Base-by-base conservation (phyloP, 768 basidiomycete species). In the Boletus vinaceobasis region DNA sequence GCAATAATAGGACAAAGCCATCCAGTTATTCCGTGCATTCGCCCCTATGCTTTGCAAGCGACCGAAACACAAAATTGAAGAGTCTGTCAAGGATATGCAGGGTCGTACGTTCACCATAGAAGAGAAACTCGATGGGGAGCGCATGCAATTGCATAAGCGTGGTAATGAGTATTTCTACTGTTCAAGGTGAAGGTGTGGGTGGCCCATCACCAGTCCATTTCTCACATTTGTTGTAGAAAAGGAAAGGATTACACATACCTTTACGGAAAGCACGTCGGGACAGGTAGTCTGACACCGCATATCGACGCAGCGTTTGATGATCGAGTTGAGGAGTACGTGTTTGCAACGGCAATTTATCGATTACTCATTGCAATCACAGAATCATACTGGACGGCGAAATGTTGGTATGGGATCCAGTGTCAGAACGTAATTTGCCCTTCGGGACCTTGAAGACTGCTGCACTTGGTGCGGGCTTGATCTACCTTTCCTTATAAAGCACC, bases 331-430 rank as follows among this genome's bases (percentile, higher is more conserved):
- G 88, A 94, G 96, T 97, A 58, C 61, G 92, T 64, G 8, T 8
- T 33, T 40, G 4, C 32, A 39, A 32, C 40, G 19, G 6, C 21
- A 13, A 17, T 19, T 21, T 5, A 33, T 43, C 46, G 50, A 32
- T 53, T 56, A 27, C 33, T 66, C 29, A 65, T 26, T 33, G 48
- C 7, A 8, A 6, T 19, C 23, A 4, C 53, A 98, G 96, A 47
- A 87, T 96, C 61, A 91, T 98, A 44, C 71, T 99, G 14, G 97
- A 99, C 61, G 97, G 97, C 0, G 97, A 99, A 70, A 98, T 99
- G 96, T 75, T 99, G 32, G 96, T 98, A 3, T 98, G 90, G 90
- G 97, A 98, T 70, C 96, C 96, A 0, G 77, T 88, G 4, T 86
- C 91, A 1, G 87, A 88, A 62, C 84, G 90, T 21, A 90, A 92